Base-by-base conservation (phyloP, 805 yeast species). In the Candida schatavii region DNA sequence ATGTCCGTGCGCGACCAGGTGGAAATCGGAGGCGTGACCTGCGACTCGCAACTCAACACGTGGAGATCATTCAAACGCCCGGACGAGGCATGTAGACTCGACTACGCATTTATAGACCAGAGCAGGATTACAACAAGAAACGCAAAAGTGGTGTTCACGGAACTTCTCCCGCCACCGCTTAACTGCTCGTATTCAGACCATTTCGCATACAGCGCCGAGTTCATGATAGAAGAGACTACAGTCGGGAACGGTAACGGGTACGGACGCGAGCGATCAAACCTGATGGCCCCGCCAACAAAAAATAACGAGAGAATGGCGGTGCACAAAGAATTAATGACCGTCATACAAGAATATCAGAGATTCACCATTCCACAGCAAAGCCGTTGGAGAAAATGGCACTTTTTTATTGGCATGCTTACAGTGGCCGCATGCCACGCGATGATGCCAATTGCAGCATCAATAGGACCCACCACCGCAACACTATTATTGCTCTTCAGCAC, bases 1-100 rank as follows among this genome's bases (percentile, higher is more conserved):
- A 49, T 70, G 56, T 31, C 50, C 9, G 68, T 72, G 0, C 47
- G 51, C 21, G 71, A 69, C 28, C 98, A 93, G 58, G 72, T 93
- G 30, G 59, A 56, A 5, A 49, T 66, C 17, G 97, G 88, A 4
- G 97, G 96, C 1, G 80, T 85, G 4, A 93, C 99, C 0, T 89
- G 98, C 61, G 96, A 93, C 56, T 86, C 96, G 1, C 72, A 70
- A 13, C 66, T 90, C 43, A 91, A 93, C 56, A 86, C 97, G 2
- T 93, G 96, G 96, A 74, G 98, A 47, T 68, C 66, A 30, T 54
- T 64, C 35, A 60, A 82, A 23, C 51, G 63, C 17, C 70, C 74
- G 0, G 72, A 75, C 39, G 89, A 87, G 46, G 97, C 98, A 1
- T 84, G 91, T 53, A 70, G 99, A 32, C 70, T 93, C 38, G 99